Evolutionary conservation across 116 monocot species (phyloP).

Genomic region (Trichopus zeylanicus): DNA sequence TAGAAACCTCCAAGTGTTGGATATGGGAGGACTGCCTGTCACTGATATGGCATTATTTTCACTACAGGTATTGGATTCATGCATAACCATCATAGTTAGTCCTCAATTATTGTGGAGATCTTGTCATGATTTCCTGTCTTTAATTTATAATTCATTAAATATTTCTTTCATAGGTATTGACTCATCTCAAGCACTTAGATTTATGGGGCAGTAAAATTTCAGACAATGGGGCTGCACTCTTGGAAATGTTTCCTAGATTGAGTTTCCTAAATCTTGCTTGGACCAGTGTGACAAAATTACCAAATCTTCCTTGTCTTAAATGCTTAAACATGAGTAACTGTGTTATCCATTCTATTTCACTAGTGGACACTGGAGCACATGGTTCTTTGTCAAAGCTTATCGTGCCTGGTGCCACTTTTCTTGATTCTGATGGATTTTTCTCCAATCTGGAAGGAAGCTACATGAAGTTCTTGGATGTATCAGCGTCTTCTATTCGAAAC

Average conservation of each 20-base stretch:
- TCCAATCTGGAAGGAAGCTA: slow-evolving; percentile 21
- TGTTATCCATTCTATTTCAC: slow-evolving; percentile 44
- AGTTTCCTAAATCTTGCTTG: slow-evolving; percentile 66
- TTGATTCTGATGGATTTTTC: slow-evolving; percentile 35
- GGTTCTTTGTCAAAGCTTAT: slow-evolving; percentile 45
- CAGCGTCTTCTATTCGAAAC: slow-evolving; percentile 30
- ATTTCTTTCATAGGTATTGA: slow-evolving; percentile 39
- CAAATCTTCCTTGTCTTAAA: slow-evolving; percentile 47
- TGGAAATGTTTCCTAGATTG: slow-evolving; percentile 50
- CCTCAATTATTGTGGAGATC: not conserved
- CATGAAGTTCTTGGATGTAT: slow-evolving; percentile 66
- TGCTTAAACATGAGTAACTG: slow-evolving; percentile 83
- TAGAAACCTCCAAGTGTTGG: slow-evolving; percentile 37
- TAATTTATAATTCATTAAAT: not conserved
- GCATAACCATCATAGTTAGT: too few relatives aligned
- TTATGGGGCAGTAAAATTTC: slow-evolving; percentile 82
- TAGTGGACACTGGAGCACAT: slow-evolving; percentile 8
- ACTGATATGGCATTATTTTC: slow-evolving; percentile 56
- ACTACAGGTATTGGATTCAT: slow-evolving; percentile 41
- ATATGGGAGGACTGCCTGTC: slow-evolving; percentile 69
- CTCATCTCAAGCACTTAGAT: slow-evolving; percentile 64
- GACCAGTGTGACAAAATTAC: slow-evolving; percentile 66
- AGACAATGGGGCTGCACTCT: slow-evolving; percentile 35
- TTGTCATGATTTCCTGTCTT: not conserved
- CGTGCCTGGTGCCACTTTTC: slow-evolving; percentile 40